Conservation (phyloP, 768 basidiomycete species). For the Serendipita vermifera region DNA sequence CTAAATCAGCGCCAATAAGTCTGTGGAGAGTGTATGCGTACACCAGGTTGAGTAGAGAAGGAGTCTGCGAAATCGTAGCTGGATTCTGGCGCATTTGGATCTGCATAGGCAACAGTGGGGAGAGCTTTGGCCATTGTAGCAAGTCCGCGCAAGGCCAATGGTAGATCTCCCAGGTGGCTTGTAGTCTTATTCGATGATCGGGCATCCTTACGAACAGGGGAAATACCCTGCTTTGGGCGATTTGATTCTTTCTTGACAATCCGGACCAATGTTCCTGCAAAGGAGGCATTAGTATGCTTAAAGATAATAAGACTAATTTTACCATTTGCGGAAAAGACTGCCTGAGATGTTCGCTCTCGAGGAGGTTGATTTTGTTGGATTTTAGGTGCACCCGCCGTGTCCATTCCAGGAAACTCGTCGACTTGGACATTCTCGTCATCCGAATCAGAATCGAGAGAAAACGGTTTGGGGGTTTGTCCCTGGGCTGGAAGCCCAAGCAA, state of each 20-base stretch:
- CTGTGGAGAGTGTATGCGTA: neutral
- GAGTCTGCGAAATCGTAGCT: neutral
- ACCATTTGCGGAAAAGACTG: constrained; percentile 3
- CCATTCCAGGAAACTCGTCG: constrained; percentile 6
- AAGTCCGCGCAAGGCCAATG: constrained; percentile 2
- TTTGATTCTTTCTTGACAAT: neutral
- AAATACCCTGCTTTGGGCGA: neutral
- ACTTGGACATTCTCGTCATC: constrained; percentile 2
- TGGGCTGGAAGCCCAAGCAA: constrained; percentile 46
- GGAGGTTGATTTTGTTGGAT: constrained; percentile 10
- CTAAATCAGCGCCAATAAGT: neutral
- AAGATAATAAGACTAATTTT: neutral
- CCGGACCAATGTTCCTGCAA: constrained; percentile 1
- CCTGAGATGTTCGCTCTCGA: constrained; percentile 1
- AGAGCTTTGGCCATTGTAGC: neutral
- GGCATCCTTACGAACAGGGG: neutral
- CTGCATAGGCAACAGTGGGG: neutral
- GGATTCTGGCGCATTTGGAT: neutral
- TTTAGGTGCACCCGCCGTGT: neutral
- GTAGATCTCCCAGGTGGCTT: neutral
- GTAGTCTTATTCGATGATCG: neutral
- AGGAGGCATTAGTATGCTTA: neutral
- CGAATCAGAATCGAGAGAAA: neutral
- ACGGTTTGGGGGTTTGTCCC: neutral
- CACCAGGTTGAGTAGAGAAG: constrained; percentile 5